A percentile compares a stretch with the other conserved stretches of the same genome.
Evolutionary conservation across 1,284 basidiomycete species (phyloP).

Genomic region (Ganoderma resinaceum): DNA sequence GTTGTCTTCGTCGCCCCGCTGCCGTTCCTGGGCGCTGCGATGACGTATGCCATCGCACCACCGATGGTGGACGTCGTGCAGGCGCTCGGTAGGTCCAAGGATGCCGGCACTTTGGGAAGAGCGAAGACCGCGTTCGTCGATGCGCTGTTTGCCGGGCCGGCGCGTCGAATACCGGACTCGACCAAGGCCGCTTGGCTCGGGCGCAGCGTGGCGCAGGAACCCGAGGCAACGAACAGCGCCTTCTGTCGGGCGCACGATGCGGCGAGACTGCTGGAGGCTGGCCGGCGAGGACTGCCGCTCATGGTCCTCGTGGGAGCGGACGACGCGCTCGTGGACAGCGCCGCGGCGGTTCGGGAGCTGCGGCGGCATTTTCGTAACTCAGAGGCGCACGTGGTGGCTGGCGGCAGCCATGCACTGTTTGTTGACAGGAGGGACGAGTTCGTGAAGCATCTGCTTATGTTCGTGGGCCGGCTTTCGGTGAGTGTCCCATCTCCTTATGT

Average conservation of each 20-base stretch:
- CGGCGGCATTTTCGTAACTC: slow-evolving; percentile 32
- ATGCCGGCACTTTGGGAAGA: slow-evolving; percentile 25
- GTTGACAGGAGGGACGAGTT: slow-evolving; percentile 34
- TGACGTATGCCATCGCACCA: slow-evolving; percentile 25
- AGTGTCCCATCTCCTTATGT: slow-evolving; percentile 2
- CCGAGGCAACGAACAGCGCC: slow-evolving; percentile 22
- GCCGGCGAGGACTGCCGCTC: slow-evolving; percentile 32
- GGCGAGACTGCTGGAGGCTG: slow-evolving; percentile 29
- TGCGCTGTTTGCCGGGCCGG: slow-evolving; percentile 29
- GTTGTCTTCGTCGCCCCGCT: slow-evolving; percentile 31
- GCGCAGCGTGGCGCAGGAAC: slow-evolving; percentile 23
- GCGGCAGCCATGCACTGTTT: slow-evolving; percentile 34
- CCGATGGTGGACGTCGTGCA: slow-evolving; percentile 25
- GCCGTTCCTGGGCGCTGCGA: slow-evolving; percentile 30
- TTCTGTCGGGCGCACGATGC: slow-evolving; percentile 30
- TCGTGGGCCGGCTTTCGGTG: slow-evolving; percentile 31
- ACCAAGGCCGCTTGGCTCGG: slow-evolving; percentile 33
- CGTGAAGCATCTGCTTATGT: slow-evolving; percentile 30
- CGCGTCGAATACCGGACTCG: slow-evolving; percentile 23
- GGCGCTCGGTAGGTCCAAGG: slow-evolving; percentile 24
- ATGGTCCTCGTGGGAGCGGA: slow-evolving; percentile 31
- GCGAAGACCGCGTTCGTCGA: slow-evolving; percentile 33
- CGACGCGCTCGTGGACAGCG: slow-evolving; percentile 31
- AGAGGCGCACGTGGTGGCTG: slow-evolving; percentile 30
- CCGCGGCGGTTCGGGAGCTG: slow-evolving; percentile 28